Conservation (phyloP, 73 alveolate genomes). For the Paramecium sexaurelia region DNA sequence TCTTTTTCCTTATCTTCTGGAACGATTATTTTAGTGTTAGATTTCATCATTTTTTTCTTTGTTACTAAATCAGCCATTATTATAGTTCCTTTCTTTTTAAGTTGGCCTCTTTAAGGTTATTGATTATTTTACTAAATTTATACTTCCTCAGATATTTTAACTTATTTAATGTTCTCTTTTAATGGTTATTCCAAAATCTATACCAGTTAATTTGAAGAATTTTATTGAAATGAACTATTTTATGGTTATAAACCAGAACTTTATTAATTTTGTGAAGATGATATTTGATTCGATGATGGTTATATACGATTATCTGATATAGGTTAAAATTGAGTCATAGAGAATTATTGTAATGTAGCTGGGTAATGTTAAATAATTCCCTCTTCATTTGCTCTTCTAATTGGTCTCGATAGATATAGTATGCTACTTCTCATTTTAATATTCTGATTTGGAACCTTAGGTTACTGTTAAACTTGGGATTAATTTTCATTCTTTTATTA, state of each 20-base stretch:
- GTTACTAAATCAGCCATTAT: neutral
- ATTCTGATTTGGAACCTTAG: neutral
- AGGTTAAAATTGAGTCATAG: neutral
- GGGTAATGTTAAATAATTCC: neutral
- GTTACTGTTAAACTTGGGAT: neutral
- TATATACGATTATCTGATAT: neutral
- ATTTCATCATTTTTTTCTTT: neutral
- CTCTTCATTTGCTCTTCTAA: neutral
- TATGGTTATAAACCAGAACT: neutral
- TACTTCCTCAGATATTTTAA: neutral
- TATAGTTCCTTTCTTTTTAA: neutral
- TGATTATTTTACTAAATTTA: neutral
- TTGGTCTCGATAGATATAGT: neutral
- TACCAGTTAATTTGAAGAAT: neutral
- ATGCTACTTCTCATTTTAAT: neutral
- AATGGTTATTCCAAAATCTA: neutral
- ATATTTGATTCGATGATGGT: neutral
- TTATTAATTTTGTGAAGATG: neutral
- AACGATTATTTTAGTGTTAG: neutral
- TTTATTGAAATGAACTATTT: neutral
- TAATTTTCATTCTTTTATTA: neutral
- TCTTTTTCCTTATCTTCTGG: neutral
- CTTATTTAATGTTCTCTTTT: neutral
- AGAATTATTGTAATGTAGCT: neutral
- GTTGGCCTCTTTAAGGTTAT: neutral